Percentiles rank a stretch among this genome's conserved stretches.
Evolutionary conservation across 169 alveolate species (phyloP).

Genomic region (Eimeria zaria): DNA sequence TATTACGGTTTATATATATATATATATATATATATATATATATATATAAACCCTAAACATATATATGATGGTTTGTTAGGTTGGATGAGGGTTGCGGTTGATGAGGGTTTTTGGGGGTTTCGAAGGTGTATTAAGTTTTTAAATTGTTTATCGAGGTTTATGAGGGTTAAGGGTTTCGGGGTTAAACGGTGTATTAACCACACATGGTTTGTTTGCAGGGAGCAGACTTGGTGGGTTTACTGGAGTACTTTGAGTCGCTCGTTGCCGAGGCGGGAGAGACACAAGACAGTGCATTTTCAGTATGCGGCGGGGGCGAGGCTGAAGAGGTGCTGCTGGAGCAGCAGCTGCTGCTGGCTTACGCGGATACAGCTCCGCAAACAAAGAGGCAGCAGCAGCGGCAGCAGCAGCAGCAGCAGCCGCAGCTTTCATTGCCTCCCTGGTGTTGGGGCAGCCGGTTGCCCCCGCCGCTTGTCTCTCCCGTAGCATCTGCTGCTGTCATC

Average conservation of each 20-base stretch:
- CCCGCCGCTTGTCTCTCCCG: conserved; percentile 65
- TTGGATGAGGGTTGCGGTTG: neutral
- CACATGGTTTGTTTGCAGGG: conserved; percentile 61
- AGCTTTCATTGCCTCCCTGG: conserved; percentile 10
- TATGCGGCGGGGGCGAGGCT: conserved; percentile 59
- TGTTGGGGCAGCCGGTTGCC: conserved; percentile 57
- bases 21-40: too few relatives aligned
- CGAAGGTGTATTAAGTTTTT: neutral
- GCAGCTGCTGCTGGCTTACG: conserved; percentile 63
- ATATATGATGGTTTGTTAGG: neutral
- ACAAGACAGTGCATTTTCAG: neutral
- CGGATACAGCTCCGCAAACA: neutral
- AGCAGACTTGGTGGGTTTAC: conserved; percentile 11
- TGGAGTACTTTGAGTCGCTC: conserved; percentile 39
- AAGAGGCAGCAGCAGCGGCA: conserved; percentile 31
- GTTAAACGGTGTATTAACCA: too few relatives aligned
- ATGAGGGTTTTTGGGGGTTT: neutral
- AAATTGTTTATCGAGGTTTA: neutral
- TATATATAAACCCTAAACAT: too few relatives aligned
- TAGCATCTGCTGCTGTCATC: conserved; percentile 45
- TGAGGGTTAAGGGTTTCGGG: conserved; percentile 6
- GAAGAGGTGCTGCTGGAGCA: conserved; percentile 75
- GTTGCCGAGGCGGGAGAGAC: conserved; percentile 2
- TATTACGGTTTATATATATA: too few relatives aligned
- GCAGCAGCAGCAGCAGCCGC: conserved; percentile 46